A percentile compares a stretch with the other conserved stretches of the same genome.
Conservation (phyloP, 345 rosid species). For the Melastoma malabathricum region DNA sequence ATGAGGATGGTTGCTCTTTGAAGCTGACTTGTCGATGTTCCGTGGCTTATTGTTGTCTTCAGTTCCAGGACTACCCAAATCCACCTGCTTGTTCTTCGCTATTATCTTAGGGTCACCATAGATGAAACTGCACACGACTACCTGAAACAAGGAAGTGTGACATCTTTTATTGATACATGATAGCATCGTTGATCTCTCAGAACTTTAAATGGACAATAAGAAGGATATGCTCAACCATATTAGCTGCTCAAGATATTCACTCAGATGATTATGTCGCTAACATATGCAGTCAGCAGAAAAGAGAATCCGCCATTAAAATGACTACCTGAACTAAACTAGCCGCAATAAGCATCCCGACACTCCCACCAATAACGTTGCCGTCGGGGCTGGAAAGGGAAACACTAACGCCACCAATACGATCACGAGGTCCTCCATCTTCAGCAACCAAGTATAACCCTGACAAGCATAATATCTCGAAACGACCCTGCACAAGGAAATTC, state of each 20-base stretch:
- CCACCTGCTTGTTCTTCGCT: slow-evolving; percentile 35
- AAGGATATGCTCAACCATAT: too few species aligned
- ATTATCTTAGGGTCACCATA: slow-evolving; percentile 49
- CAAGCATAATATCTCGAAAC: slow-evolving; percentile 83
- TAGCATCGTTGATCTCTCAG: too few species aligned
- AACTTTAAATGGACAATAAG: too few species aligned
- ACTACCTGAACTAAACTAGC: slow-evolving; percentile 75
- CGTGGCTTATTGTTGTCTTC: slow-evolving; percentile 24
- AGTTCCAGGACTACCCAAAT: slow-evolving; percentile 23
- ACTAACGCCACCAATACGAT: slow-evolving; percentile 83
- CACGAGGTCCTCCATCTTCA: slow-evolving; percentile 72
- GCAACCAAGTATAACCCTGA: slow-evolving; percentile 86
- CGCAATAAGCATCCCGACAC: slow-evolving; percentile 67
- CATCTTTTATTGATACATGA: not conserved
- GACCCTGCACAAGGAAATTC: slow-evolving; percentile 46
- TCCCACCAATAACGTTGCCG: slow-evolving; percentile 89
- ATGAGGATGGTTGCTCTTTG: slow-evolving; percentile 20
- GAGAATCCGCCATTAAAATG: too few species aligned
- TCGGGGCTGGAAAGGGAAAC: slow-evolving; percentile 88
- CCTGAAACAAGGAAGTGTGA: slow-evolving; percentile 33
- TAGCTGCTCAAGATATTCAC: too few species aligned
- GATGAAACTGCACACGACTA: slow-evolving; percentile 84
- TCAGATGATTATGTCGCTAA: too few species aligned
- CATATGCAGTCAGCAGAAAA: too few species aligned
- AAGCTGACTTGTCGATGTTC: slow-evolving; percentile 16